Conservation (phyloP, 768 basidiomycete species). For the Tricholoma saponaceum region DNA sequence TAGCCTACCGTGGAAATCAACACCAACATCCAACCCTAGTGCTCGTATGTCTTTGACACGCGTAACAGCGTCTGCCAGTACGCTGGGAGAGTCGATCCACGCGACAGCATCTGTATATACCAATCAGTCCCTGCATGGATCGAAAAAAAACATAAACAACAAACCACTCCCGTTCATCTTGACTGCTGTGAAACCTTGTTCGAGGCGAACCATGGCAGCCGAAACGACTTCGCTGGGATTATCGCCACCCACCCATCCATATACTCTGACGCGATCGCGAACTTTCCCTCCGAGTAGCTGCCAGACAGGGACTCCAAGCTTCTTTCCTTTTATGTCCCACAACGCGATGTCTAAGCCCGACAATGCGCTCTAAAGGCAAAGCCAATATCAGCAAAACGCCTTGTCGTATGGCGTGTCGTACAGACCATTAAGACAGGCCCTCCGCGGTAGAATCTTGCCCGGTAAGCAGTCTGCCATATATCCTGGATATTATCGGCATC, state of each 20-base stretch:
- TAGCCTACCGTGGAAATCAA: slow-evolving; percentile 69
- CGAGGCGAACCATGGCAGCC: slow-evolving; percentile 49
- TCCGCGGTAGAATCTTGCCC: slow-evolving; percentile 69
- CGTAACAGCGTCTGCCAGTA: slow-evolving; percentile 45
- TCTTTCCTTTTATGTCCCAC: slow-evolving; percentile 81
- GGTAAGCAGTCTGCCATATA: slow-evolving; percentile 65
- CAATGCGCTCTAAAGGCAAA: slow-evolving; percentile 37
- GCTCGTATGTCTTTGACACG: slow-evolving; percentile 50
- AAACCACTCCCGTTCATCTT: slow-evolving; percentile 69
- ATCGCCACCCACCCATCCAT: slow-evolving; percentile 59
- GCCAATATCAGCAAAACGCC: background rate
- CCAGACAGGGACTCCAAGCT: slow-evolving; percentile 60
- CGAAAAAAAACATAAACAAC: background rate
- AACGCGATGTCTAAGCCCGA: slow-evolving; percentile 67
- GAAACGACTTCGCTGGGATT: slow-evolving; percentile 48
- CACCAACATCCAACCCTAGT: slow-evolving; percentile 58
- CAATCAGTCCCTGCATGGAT: background rate
- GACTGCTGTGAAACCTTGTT: slow-evolving; percentile 63
- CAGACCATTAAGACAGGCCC: slow-evolving; percentile 66
- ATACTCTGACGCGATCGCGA: slow-evolving; percentile 53
- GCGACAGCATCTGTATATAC: slow-evolving; percentile 28
- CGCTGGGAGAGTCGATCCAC: slow-evolving; percentile 60
- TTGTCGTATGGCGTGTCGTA: slow-evolving; percentile 1
- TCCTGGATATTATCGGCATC: slow-evolving; percentile 67
- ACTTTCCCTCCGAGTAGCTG: slow-evolving; percentile 69